Percentiles rank a stretch among this genome's conserved stretches.
Conservation (phyloP, 768 basidiomycete species). For the Tylopilus subfusipes region DNA sequence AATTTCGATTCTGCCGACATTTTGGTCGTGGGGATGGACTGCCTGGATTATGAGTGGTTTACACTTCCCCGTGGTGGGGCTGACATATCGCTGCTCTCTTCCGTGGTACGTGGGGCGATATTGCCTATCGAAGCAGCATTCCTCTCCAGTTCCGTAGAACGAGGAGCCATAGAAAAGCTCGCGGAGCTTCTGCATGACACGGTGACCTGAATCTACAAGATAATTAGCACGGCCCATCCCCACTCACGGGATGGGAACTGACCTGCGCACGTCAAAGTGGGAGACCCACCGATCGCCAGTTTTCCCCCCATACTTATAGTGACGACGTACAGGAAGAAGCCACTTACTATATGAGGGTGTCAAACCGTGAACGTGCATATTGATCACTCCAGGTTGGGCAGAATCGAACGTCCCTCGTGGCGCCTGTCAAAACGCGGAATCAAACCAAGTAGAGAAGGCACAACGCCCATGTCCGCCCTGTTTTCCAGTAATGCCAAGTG, state of each 20-base stretch:
- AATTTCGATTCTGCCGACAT: background rate
- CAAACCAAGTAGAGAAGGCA: too few species aligned
- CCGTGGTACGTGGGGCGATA: slow-evolving; percentile 16
- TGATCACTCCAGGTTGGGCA: too few species aligned
- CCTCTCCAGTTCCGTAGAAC: background rate
- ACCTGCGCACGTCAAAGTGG: slow-evolving; percentile 1
- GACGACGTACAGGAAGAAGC: background rate
- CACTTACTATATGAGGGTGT: background rate
- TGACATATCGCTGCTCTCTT: slow-evolving; percentile 20
- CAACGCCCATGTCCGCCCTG: too few species aligned
- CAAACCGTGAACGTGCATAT: background rate
- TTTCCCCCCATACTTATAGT: slow-evolving; percentile 1
- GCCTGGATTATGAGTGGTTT: slow-evolving; percentile 24
- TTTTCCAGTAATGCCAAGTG: too few species aligned
- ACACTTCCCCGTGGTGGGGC: slow-evolving; percentile 22
- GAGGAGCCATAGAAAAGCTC: background rate
- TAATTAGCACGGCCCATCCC: background rate
- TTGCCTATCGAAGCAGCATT: slow-evolving; percentile 17
- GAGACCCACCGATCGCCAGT: background rate
- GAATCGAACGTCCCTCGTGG: too few species aligned
- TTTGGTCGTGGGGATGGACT: slow-evolving; percentile 8
- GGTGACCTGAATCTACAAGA: background rate
- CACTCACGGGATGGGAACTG: background rate
- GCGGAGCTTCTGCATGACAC: background rate
- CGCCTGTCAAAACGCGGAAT: too few species aligned